Base-by-base conservation (phyloP, 495 filamentous ascomycete species). In the Daldinia bambusicola region DNA sequence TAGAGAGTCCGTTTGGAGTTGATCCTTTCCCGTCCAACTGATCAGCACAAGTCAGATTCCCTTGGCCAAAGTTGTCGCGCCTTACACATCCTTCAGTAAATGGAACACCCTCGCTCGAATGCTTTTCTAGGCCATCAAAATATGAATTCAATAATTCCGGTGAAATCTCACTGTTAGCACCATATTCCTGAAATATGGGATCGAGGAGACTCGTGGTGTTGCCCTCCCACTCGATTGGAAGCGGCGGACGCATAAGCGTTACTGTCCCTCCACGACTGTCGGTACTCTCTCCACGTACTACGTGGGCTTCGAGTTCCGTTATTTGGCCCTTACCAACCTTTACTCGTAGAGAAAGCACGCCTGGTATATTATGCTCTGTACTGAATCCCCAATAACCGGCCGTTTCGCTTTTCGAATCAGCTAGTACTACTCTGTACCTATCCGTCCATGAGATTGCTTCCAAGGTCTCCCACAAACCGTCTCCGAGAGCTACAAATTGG, bases 391-490 rank as follows among this genome's bases (percentile, higher is more conserved):
- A 76, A 51, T 72, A 75, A 2, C 65, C 73, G 14, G 60, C 75
- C 31, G 75, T 73, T 9, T 61, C 67, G 26, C 32, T 75, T 66
- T 67, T 56, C 12, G 70, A 36, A 45, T 77, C 71, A 1, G 75
- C 59, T 59, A 77, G 70, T n/a, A 62, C 61, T 5, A 71, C 71
- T 14, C 67, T 71, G 40, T 78, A 78, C 2, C 45, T 55, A 41
- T 75, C 73, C 13, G 45, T 59, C 50, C 75, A 74, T 4, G 78
- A 70, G 22, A 67, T 63, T 40, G 63, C 36, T 22, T 55, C 62
- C 0, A 80, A 61, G 5, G 76, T 78, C 43, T 74, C 60, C 78
- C 75, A 78, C 38, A 77, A 34, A 0, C 76, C 78, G 20, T 80
- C 73, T 26, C 76, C 75, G 0, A 78, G 14, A 3, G 72, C 70